Evolutionary conservation across 2,329 filamentous ascomycete genomes (phyloP).

Genomic region (Penicillium sp.): DNA sequence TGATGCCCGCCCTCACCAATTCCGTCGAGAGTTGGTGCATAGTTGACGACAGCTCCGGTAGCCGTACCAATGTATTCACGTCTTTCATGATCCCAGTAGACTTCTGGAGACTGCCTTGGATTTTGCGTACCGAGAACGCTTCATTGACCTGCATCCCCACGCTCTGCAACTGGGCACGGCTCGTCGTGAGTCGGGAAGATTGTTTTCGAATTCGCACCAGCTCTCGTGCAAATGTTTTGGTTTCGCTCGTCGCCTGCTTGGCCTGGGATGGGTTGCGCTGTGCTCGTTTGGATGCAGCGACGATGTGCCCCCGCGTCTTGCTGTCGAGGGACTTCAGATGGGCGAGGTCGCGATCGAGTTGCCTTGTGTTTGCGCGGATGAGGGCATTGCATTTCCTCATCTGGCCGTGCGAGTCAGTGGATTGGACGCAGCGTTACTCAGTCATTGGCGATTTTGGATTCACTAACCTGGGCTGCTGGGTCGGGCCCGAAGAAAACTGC

Average conservation of each 20-base stretch:
- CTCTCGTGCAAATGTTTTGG: constrained; percentile 84
- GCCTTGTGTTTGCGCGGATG: constrained; percentile 84
- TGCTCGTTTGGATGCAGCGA: constrained; percentile 76
- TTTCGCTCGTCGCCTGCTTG: constrained; percentile 76
- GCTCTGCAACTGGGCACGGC: constrained; percentile 85
- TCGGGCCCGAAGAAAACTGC: constrained; percentile 88
- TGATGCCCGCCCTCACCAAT: constrained; percentile 90
- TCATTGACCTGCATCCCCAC: constrained; percentile 98
- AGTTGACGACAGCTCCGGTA: constrained; percentile 83
- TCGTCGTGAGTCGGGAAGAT: constrained; percentile 70
- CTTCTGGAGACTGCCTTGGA: constrained; percentile 84
- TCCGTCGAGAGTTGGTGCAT: constrained; percentile 87
- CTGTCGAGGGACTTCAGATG: constrained; percentile 73
- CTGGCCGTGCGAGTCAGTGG: constrained; percentile 48
- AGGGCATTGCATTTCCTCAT: constrained; percentile 93
- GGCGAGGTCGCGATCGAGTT: constrained; percentile 88
- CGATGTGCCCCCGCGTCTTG: constrained; percentile 82
- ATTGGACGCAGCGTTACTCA: background rate
- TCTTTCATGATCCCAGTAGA: constrained; percentile 96
- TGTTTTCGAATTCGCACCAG: constrained; percentile 80
- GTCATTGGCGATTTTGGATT: background rate
- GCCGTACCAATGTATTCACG: constrained; percentile 77
- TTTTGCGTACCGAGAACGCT: constrained; percentile 91
- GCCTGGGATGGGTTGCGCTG: constrained; percentile 76
- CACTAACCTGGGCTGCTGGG: constrained; percentile 80